A percentile compares a stretch with the other conserved stretches of the same genome.
Conservation (phyloP, 1,284 basidiomycete species). For the Ceratobasidium sp. region DNA sequence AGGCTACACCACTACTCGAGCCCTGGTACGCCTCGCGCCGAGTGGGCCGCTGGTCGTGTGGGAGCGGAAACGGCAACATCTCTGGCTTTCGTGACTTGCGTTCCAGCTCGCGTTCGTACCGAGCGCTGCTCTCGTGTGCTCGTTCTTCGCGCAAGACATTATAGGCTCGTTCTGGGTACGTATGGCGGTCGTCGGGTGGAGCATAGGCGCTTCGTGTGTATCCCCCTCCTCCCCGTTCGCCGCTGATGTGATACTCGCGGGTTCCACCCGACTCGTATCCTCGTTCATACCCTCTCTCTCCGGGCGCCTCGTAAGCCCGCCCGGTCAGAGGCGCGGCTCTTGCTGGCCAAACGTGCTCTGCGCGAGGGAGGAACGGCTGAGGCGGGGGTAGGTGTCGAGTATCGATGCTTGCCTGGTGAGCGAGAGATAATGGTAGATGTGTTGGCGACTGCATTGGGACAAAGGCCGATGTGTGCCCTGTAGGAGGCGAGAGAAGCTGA, state of each 20-base stretch:
- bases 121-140: neutral
- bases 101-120: neutral
- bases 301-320: constrained; percentile 11
- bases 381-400: neutral
- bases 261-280: neutral
- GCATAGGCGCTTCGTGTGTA: neutral
- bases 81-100: constrained; percentile 23
- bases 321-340: neutral
- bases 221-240: constrained; percentile 17
- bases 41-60: neutral
- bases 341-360: constrained; percentile 22
- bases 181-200: neutral
- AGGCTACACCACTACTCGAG: neutral
- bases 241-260: constrained; percentile 24
- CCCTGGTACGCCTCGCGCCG: neutral
- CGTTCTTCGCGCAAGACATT: constrained; percentile 16
- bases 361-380: constrained; percentile 5
- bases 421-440: neutral
- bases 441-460: neutral
- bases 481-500: constrained; percentile 1
- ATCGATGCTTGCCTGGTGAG: neutral
- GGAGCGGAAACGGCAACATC: constrained; percentile 36
- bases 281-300: constrained; percentile 13
- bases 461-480: neutral
- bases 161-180: constrained; percentile 10